Evolutionary conservation across 2,329 filamentous ascomycete species (phyloP), one percentile per base, ranked within the genome.

Genomic region (Neurospora crassa): DNA sequence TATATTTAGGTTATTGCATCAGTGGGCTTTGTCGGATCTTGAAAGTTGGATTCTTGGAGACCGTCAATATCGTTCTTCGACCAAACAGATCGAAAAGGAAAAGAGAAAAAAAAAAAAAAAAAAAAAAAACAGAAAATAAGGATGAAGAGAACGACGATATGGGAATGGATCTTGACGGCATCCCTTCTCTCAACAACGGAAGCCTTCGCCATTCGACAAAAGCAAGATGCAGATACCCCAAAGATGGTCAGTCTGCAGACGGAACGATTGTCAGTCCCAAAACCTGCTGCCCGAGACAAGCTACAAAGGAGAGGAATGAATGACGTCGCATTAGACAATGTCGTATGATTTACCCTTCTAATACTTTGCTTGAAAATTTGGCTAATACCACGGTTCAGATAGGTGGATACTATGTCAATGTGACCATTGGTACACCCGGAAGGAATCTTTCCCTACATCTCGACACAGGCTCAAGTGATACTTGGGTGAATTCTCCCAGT

Each of bases 401-500:
- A 83, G 89, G 87, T 1, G 82, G 91, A 40, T 91, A 91, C 78
- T 89, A 87, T 75, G 83, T 89, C 75, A 91, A 91, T 78, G 85
- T 83, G 68, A 85, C 87, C 6, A 74, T 91, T 68, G 90, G 90
- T 68, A 91, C 89, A 2, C 90, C 90, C 14, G 77, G 85, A 11
- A 88, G 90, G 77, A 74, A 79, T 1, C 75, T 91, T 63, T 83
- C 84, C 20, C 81, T 91, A 72, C 88, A 90, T 75, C 78, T 92
- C 70, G 90, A 92, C 79, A 92, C 90, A 6, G 90, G 90, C 68
- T 91, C 89, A 80, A 90, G 88, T 75, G 90, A 92, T 77, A 81
- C 91, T 29, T 91, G 89, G 89, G 86, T 91, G 8, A 96, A 96
- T 77, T 86, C 89, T 2, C 82, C 84, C 3, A 80, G 79, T 68